Conservation (phyloP, 2,329 filamentous ascomycete species). For the Cladosporium austrohemisphaericum region DNA sequence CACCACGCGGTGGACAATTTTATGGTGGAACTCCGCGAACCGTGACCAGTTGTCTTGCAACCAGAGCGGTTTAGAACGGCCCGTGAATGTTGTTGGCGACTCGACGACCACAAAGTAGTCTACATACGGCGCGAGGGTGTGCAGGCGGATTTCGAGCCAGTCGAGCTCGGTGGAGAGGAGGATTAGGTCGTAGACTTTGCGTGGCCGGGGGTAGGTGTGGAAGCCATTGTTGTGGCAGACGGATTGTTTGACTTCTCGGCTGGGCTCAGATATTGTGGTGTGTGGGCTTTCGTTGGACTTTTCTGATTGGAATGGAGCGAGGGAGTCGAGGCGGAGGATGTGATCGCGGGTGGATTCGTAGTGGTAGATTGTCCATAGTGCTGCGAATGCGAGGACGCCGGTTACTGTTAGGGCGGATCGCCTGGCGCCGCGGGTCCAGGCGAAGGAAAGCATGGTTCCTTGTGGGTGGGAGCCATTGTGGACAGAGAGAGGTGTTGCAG, state of each 20-base stretch:
- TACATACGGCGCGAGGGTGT: constrained; percentile 48
- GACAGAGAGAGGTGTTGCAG: background rate
- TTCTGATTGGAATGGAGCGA: background rate
- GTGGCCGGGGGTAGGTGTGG: constrained; percentile 21
- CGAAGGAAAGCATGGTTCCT: background rate
- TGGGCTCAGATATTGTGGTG: background rate
- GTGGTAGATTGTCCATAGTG: background rate
- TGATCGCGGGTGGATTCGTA: background rate
- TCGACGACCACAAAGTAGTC: constrained; percentile 18
- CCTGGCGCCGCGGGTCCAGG: background rate
- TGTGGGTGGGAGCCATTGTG: background rate
- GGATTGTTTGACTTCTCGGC: background rate
- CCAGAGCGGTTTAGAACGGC: constrained; percentile 6
- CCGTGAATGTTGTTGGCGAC: constrained; percentile 15
- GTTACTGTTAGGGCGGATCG: background rate
- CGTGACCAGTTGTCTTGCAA: constrained; percentile 13
- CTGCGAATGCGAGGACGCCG: background rate
- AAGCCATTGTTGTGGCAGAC: constrained; percentile 20
- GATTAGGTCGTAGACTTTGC: constrained; percentile 60
- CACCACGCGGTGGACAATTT: constrained; percentile 14
- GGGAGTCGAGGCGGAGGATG: background rate
- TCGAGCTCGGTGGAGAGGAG: constrained; percentile 63
- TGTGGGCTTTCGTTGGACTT: background rate
- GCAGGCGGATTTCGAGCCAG: constrained; percentile 62
- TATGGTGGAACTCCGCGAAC: constrained; percentile 12